Base-by-base conservation (phyloP, 192 early-diverging fungal genomes). In the Spizellomyces sp. region DNA sequence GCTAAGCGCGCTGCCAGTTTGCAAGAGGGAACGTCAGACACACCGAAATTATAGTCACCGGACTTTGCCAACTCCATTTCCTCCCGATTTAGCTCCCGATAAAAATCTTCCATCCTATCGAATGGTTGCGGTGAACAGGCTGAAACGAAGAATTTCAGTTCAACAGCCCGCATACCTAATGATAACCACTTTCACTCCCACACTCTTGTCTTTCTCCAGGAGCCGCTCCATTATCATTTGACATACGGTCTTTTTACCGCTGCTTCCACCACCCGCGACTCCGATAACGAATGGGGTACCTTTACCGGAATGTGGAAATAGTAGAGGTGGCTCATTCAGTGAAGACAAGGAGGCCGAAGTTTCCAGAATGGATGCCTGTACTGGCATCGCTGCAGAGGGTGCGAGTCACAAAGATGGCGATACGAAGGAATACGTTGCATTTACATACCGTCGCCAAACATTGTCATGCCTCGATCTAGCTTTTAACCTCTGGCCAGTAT, bases 161-260 rank as follows among this genome's bases (percentile, higher is more conserved):
- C 21, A 47, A 57, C 43, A 19, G 27, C 61, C 43, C 17, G 45
- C 64, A 43, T 46, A 67, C 65, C 48, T 46, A 15, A 67, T 61
- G 48, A 63, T 19, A 17, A 75, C 58, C n/a, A 75, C 73, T 45
- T 68, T 75, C 0, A 63, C 58, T 8, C 61, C 54, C 19, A 47
- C 41, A 22, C 74, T 60, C 41, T 42, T 21, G 47, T 69, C 74
- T 69, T 66, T 67, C 62, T 78, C 64, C 59, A 65, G 45, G 21
- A 84, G 52, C 12, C 17, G 22, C 42, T 74, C 58, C 54, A 70
- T 69, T 45, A 84, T 81, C 57, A 79, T 61, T 19, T 79, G 45
- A 62, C 86, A 87, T 22, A 86, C 76, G 10, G 62, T 64, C 56
- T 69, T 64, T 76, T 88, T 88, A 3, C 86, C 86, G 52, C 69